Evolutionary conservation across 495 filamentous ascomycete genomes (phyloP), one percentile per base, ranked within the genome.

Genomic region (Hapsidospora chrysogenum): DNA sequence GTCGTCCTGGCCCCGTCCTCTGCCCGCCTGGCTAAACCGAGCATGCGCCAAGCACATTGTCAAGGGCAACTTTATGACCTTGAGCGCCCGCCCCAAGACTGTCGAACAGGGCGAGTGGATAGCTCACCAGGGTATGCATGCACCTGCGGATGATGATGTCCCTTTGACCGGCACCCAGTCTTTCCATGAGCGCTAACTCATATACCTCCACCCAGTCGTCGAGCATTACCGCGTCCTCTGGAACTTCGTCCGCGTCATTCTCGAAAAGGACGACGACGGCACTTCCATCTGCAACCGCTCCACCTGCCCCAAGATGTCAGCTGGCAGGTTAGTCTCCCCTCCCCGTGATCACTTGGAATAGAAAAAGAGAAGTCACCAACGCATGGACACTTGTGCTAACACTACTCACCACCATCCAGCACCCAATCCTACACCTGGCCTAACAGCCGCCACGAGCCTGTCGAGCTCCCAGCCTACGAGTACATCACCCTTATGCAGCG

Each of bases 1-100:
- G 28, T 36, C 33, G 21, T 4, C 11, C 32, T 53, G 69, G 6
- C 77, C 31, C 4, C 37, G 30, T 21, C 37, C 37, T 15, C 17
- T 40, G 31, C 38, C 38, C 17, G 19, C 31, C n/a, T 40, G 38
- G 32, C 31, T 40, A 7, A 35, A 81, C 45, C 74, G 85, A 39
- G 72, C 79, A 44, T 81, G 85, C 48, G 74, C 80, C 27, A 78
- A 76, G 44, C 68, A 92, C 42, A 87, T 92, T 39, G 86, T 93
- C 41, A 92, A 83, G 57, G 86, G 86, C 27, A 95, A 93, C 56
- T 93, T 93, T 52, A 83, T 92, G 79, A 93, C 86, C 17, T 57
- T 95, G 30, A 87, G 83, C 45, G 81, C 81, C 35, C 80, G 81
- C 50, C 86, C 86, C 6, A 80, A 81, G 53, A 78, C 83, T 35